Evolutionary conservation across 306 rosid genomes (phyloP), one percentile per base, ranked within the genome.

Genomic region (Rosa multiflora): DNA sequence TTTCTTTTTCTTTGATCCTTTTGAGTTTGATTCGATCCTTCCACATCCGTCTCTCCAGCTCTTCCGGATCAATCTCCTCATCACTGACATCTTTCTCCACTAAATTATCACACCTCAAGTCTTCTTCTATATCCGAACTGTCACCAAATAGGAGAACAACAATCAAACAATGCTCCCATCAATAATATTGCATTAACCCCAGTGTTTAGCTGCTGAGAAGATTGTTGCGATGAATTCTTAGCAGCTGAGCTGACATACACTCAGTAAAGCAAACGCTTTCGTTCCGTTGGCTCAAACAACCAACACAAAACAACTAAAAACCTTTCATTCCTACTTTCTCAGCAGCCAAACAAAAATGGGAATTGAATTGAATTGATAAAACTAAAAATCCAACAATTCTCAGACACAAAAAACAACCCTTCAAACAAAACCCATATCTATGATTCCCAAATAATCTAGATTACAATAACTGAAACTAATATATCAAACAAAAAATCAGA

Each of bases 21-120:
- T 88, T 90, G 79, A 92, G 98, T 32, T 91, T 94, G 83, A 94
- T 88, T 23, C 89, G 91, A 82, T 94, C 98, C 87, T 92, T 94
- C 98, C 97, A 94, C 98, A 94, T 94, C 63, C 98, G 92, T 72
- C 77, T 88, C 90, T 92, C 94, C 89, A 94, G 73, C 5, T 94
- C 98, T 39, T 92, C 97, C 0, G 97, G 58, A 12, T 94, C 98
- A 52, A 94, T 94, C 82, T 94, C 98, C 83, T 94, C 98, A 32
- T 94, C 98, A 66, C 97, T 94, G 46, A 94, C 98, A 89, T 94
- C 98, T 79, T 94, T 94, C 66, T 94, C 98, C 4, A 88, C 94
- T 76, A 94, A 79, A 67, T 92, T 90, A 15, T 88, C 90, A 23
- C 85, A 86, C 83, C 97, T 86, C 55, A 92, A 67, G 76, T 94